Base-by-base conservation (phyloP, 331 rosid species). In the Quercus lobata region DNA sequence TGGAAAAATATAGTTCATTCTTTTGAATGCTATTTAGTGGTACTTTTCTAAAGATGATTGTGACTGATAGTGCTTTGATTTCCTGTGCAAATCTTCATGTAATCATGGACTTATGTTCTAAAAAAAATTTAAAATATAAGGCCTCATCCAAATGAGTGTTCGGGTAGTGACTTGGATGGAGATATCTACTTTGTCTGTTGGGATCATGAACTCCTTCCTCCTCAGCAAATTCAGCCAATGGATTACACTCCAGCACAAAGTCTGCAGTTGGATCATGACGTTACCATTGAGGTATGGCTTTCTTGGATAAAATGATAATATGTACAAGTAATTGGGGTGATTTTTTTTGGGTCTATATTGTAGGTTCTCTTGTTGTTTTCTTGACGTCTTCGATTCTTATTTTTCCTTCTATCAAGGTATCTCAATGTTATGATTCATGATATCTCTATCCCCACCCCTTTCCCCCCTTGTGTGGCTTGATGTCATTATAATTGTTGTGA, bases 151-250 rank as follows among this genome's bases (percentile, higher is more conserved):
- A 68, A 68, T 68, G 72, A 68, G 72, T 68, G 72, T 35, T 68
- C 72, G 10, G 98, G 98, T 80, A 94, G 97, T 65, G 98, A 94
- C 82, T 82, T 94, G 54, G 97, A 94, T 78, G 98, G 98, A 41
- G 98, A 94, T 80, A 91, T 92, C 84, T 92, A 94, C 89, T 92
- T 86, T 76, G 97, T 94, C 57, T 88, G 92, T 78, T 94, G 97
- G 98, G 97, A 92, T 73, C 60, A 29, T 1, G 94, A 92, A 27
- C 78, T 94, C 76, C 82, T 94, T 83, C 97, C 98, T n/a, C 72
- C 75, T 4, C 8, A 0, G 2, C 85, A 56, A 76, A 53, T 21
- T n/a, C 8, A 44, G 1, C 94, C 98, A 18, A 94, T 92, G 97
- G 97, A 94, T 83, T 94, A 94, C 71, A 84, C 87, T 78, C 80